A percentile compares a stretch with the other conserved stretches of the same genome.
phyloP scores from a whole-genome alignment of 352 stramenopile species.

The Pythium chondricola region DNA sequence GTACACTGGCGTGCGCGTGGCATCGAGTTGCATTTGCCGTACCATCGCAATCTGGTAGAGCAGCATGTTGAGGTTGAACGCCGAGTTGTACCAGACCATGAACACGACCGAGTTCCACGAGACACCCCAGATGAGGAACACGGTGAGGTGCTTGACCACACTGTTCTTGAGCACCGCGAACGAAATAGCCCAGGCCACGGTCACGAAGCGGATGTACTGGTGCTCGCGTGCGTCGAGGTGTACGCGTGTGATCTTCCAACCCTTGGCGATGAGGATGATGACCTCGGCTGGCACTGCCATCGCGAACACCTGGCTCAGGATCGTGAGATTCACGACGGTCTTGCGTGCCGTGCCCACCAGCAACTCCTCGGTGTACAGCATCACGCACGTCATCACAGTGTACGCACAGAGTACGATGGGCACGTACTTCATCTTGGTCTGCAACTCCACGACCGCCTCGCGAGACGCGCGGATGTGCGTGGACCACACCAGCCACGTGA shows the following conservation, averaged over 20 bases:
- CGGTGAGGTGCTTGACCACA: slow-evolving; percentile 31
- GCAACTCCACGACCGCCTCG: slow-evolving; percentile 41
- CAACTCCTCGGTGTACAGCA: slow-evolving; percentile 25
- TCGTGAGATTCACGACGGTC: slow-evolving; percentile 28
- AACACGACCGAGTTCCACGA: slow-evolving; percentile 52
- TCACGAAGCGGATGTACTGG: slow-evolving; percentile 54
- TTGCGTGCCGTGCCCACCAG: slow-evolving; percentile 30
- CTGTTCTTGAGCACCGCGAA: slow-evolving; percentile 35
- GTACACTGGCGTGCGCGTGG: slow-evolving; percentile 44
- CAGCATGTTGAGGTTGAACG: slow-evolving; percentile 68
- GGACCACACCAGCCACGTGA: slow-evolving; percentile 35
- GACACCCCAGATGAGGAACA: slow-evolving; percentile 49
- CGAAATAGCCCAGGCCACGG: slow-evolving; percentile 40
- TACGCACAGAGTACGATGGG: slow-evolving; percentile 31
- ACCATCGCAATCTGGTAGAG: slow-evolving; percentile 59
- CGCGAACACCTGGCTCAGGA: slow-evolving; percentile 37
- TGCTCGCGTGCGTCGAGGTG: slow-evolving; percentile 35
- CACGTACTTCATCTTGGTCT: slow-evolving; percentile 50
- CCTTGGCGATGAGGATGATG: slow-evolving; percentile 53
- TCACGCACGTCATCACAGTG: slow-evolving; percentile 20
- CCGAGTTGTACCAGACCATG: slow-evolving; percentile 66
- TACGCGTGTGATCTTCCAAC: slow-evolving; percentile 61
- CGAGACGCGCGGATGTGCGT: slow-evolving; percentile 35
- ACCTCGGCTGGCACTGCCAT: slow-evolving; percentile 41
- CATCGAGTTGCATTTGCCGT: slow-evolving; percentile 41